Evolutionary conservation across 306 rosid genomes (phyloP), one percentile per base, ranked within the genome.

Genomic region (Rubus idaeus): DNA sequence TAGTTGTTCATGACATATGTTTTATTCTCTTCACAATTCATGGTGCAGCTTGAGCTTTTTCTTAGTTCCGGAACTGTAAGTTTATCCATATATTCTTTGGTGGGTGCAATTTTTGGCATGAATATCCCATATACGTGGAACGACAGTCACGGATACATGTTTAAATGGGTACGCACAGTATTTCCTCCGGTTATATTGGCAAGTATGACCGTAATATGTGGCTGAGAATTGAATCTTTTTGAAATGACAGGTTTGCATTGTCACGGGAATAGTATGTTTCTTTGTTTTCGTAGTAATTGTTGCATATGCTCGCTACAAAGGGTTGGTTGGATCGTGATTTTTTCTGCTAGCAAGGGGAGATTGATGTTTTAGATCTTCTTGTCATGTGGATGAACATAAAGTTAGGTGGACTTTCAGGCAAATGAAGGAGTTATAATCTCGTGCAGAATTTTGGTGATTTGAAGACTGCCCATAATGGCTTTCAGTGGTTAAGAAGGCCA

Each of bases 31-130:
- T 78, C 57, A 42, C 58, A 42, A 62, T 56, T 52, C 42, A 41
- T 66, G 71, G 44, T 87, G 87, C 91, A 93, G 94, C 87, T 89
- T 80, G 97, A 93, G 83, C 87, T 93, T 20, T 83, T 93, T 78
- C 89, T 93, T 61, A 85, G 87, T 79, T 77, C 93, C 8, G 95
- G 82, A 74, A 86, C 89, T 47, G 80, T 91, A 75, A 87, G 85
- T 55, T 9, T 89, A 52, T 62, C 93, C 30, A 21, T 88, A 11
- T 91, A 69, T 79, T 73, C 98, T 69, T 67, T 93, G 85, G 89
- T 89, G 84, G 63, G 77, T 58, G 95, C 70, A 53, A 86, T 91
- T 80, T 82, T 93, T 67, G 97, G 97, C 61, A 80, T 93, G 97
- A 89, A 87, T 55, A 80, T 93, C 44, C 91, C 89, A 0, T 89